Evolutionary conservation across 2,329 filamentous ascomycete genomes (phyloP).

Genomic region (Penicillium sp.): DNA sequence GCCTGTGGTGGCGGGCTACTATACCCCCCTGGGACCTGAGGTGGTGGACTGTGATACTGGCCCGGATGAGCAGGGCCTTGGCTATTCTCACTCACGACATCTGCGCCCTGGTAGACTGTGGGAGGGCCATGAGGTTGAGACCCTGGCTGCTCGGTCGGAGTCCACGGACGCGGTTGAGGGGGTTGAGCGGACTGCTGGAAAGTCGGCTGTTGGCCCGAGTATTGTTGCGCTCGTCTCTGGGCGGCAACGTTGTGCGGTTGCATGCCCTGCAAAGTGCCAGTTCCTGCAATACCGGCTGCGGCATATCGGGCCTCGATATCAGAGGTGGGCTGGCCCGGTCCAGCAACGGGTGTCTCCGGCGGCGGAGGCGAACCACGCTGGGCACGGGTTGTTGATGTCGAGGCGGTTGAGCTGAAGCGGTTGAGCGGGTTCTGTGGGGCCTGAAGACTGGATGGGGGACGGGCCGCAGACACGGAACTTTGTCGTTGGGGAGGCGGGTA

Average conservation of each 20-base stretch:
- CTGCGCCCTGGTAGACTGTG: constrained; percentile 84
- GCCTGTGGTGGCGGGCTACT: constrained; percentile 23
- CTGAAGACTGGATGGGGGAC: constrained; percentile 41
- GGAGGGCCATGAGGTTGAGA: constrained; percentile 86
- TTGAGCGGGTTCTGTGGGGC: constrained; percentile 53
- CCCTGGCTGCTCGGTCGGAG: constrained; percentile 86
- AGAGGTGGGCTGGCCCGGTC: constrained; percentile 71
- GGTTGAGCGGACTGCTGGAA: constrained; percentile 43
- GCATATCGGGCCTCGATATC: constrained; percentile 92
- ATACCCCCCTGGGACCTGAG: constrained; percentile 23
- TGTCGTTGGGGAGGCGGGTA: constrained; percentile 55
- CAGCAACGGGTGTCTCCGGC: constrained; percentile 84
- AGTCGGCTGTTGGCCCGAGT: constrained; percentile 55
- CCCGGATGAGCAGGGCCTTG: constrained; percentile 32
- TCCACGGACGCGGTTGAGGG: constrained; percentile 72
- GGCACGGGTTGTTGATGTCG: constrained; percentile 88
- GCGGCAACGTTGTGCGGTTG: constrained; percentile 77
- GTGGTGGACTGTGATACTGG: constrained; percentile 37
- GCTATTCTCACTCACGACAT: constrained; percentile 59
- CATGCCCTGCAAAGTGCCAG: constrained; percentile 76
- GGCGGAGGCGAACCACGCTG: constrained; percentile 91
- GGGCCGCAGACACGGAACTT: constrained; percentile 25
- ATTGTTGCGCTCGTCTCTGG: constrained; percentile 77
- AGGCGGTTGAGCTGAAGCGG: constrained; percentile 76
- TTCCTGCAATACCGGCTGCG: constrained; percentile 84